Evolutionary conservation across 2,329 filamentous ascomycete species (phyloP), one percentile per base, ranked within the genome.

Genomic region (Parastagonospora avenae): DNA sequence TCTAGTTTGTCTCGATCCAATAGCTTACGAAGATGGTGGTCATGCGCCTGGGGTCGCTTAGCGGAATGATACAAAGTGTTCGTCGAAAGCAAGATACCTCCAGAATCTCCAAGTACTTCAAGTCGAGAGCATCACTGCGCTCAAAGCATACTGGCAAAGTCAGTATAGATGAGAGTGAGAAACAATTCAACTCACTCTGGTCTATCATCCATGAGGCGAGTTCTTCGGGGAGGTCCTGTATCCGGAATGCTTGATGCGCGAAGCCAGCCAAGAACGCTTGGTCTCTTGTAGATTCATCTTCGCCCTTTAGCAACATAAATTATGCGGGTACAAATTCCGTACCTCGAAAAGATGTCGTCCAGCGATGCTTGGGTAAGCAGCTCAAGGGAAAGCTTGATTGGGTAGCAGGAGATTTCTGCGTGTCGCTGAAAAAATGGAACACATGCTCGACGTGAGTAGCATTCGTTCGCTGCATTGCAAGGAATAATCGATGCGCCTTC

Each of bases 381-480:
- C 54, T 49, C 63, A 59, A 7, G 42, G 47, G 45, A 12, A 50
- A 47, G 6, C 32, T 40, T 31, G 29, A 36, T 11, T n/a, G 43
- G 9, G 29, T 14, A 16, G 32, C 29, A 12, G n/a, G 48, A 10
- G 41, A 43, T 24, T 45, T 50, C 36, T 30, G 27, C 9, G 45
- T 40, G 11, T 66, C 42, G 6, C 60, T 42, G 46, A 75, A 88
- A 64, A 88, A 87, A 44, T 80, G 77, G 75, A 83, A 89, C 4
- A 72, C 70, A 44, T 77, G 77, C n/a, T 81, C 77, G 12, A 74
- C 67, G 15, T 81, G 74, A 35, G 83, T 75, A 27, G 82, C 83
- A 63, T 87, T 85, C 2, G 85, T 88, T 59, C 85, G 78, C 54
- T 79, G 76, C 59, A 89, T 79, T 32, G 85, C 85, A 54, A 79